Base-by-base conservation (phyloP, 2,329 filamentous ascomycete genomes). In the Pseudogymnoascus sp. region DNA sequence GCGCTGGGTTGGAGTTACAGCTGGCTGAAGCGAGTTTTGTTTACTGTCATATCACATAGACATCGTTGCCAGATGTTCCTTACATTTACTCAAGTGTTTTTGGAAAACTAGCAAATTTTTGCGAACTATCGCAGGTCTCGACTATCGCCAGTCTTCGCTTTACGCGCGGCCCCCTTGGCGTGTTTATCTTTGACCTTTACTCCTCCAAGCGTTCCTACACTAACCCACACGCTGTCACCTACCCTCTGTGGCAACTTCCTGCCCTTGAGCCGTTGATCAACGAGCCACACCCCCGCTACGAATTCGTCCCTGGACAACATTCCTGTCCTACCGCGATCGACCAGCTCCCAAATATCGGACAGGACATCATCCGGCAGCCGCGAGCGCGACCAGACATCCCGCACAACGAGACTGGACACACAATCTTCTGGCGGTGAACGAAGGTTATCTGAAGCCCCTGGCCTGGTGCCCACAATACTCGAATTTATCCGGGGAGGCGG, bases 251-350 rank as follows among this genome's bases (percentile, higher is more conserved):
- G 90, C 19, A 93, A 78, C 78, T 95, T 95, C 64, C 90, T 78
- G 1, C 90, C 91, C 67, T 89, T 85, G n/a, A 95, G 77, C 65
- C 89, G 79, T 78, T 93, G 89, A 73, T 95, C 90, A 37, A 95
- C 84, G 59, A 95, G 76, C 89, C 90, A 95, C 78, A 91, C 81
- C 8, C 90, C 90, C 1, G 93, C 89, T 0, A 95, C 88, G 73
- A 95, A 95, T 76, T 92, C 88, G 62, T 87, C 82, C 70, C 84
- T 83, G 63, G 77, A 78, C 62, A 95, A 75, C 67, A 82, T 78
- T 1, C 88, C 88, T 12, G 75, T 71, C 1, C 76, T 73, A 6
- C 77, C 74, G 1, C 80, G 76, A 70, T 89, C 88, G 10, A 93
- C 90, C 16, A 93, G 77, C 43, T 88, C 85, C 87, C 89, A 95